These are phyloP conservation scores for Ogataea siamensis DNA, from an alignment of 805 yeast species.

Conservation along the genomic window DNA sequence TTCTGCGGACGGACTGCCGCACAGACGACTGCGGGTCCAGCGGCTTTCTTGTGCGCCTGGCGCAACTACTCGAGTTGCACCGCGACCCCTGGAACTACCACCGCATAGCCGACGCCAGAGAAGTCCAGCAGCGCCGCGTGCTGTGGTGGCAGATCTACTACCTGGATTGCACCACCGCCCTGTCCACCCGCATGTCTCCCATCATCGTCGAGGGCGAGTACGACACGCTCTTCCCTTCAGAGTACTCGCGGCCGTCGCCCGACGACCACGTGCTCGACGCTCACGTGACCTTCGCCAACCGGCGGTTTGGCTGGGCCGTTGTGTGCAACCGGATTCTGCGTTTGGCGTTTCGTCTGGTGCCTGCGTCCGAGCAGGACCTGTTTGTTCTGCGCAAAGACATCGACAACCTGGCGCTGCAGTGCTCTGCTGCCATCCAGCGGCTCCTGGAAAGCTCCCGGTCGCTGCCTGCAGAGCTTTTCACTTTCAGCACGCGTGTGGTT, in stretches of 20 bases:
- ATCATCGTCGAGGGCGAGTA: constrained; percentile 50
- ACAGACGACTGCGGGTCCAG: constrained; percentile 52
- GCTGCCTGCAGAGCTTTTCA: constrained; percentile 19
- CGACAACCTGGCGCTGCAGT: constrained; percentile 21
- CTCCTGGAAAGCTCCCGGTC: constrained; percentile 18
- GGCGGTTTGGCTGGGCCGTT: constrained; percentile 45
- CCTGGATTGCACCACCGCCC: constrained; percentile 54
- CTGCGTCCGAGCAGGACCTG: constrained; percentile 1
- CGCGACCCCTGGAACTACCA: constrained; percentile 59
- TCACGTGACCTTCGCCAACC: constrained; percentile 49
- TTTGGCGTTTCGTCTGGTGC: constrained; percentile 11
- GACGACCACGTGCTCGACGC: constrained; percentile 40
- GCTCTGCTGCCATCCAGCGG: constrained; percentile 22
- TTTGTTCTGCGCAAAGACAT: constrained; percentile 15
- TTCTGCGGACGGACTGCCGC: constrained; percentile 54
- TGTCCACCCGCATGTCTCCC: constrained; percentile 55
- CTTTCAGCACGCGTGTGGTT: constrained; percentile 19
- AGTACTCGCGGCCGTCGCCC: constrained; percentile 24
- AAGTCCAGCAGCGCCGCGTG: constrained; percentile 51
- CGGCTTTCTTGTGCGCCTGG: constrained; percentile 54
- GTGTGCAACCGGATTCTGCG: constrained; percentile 22
- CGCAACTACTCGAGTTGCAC: constrained; percentile 54
- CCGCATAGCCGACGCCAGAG: constrained; percentile 45
- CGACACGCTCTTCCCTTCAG: constrained; percentile 57
- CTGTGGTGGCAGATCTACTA: constrained; percentile 70